Evolutionary conservation across 2,329 filamentous ascomycete genomes (phyloP).

Genomic region (Alternaria incomplexa): DNA sequence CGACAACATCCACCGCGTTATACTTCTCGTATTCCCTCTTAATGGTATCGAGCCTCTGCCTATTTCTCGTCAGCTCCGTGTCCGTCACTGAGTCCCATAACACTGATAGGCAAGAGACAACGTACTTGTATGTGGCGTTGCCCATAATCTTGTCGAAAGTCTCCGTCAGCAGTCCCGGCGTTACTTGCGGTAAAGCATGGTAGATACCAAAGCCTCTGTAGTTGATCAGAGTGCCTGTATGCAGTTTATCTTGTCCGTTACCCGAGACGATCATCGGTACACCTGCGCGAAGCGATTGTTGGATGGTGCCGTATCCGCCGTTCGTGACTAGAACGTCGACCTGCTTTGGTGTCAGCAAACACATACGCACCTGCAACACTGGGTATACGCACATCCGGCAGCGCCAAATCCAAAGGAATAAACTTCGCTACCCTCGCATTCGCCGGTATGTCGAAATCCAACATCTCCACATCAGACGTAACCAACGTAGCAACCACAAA

Average conservation of each 20-base stretch:
- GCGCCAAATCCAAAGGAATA: constrained; percentile 55
- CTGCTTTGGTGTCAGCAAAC: constrained; percentile 17
- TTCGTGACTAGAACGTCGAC: constrained; percentile 54
- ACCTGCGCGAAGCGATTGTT: constrained; percentile 54
- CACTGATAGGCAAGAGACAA: neutral
- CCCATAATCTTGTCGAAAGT: constrained; percentile 10
- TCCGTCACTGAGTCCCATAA: neutral
- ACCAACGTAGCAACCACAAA: constrained; percentile 46
- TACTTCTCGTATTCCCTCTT: constrained; percentile 9
- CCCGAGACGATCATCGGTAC: constrained; percentile 58
- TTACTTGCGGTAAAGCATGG: constrained; percentile 4
- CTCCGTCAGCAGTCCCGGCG: neutral
- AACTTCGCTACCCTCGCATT: constrained; percentile 57
- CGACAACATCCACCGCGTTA: constrained; percentile 9
- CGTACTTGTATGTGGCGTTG: constrained; percentile 6
- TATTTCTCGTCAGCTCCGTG: neutral
- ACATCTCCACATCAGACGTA: constrained; percentile 25
- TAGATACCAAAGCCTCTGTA: constrained; percentile 15
- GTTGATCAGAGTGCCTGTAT: constrained; percentile 42
- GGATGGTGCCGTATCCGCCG: constrained; percentile 57
- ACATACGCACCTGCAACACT: neutral
- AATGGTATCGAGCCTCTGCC: neutral
- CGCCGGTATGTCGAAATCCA: constrained; percentile 35
- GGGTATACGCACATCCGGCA: constrained; percentile 34
- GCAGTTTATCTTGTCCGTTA: constrained; percentile 46